These are phyloP conservation scores for Scedosporium boydii DNA, from an alignment of 2,329 filamentous ascomycete genomes.

Conservation along the genomic window DNA sequence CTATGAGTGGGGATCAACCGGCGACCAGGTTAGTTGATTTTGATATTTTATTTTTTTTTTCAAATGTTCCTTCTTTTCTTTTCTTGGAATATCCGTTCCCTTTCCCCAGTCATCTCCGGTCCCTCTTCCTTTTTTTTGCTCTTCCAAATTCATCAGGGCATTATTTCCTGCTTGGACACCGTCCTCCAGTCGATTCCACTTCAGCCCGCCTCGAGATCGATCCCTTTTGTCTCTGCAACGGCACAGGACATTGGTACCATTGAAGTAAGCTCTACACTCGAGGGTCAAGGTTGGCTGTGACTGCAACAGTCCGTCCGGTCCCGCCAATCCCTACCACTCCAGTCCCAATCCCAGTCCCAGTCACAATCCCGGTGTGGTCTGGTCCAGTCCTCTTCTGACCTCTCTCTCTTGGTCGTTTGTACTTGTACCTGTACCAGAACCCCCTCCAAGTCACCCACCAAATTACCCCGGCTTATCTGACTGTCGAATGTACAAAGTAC, in stretches of 20 bases:
- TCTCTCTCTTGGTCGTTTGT: not conserved
- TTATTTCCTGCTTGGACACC: too few relatives aligned
- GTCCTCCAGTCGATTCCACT: too few relatives aligned
- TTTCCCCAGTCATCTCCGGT: not conserved
- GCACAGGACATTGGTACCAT: too few relatives aligned
- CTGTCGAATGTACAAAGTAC: too few relatives aligned
- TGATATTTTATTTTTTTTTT: not conserved
- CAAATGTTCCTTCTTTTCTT: slow-evolving; percentile 3
- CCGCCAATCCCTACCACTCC: not conserved
- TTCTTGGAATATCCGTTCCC: slow-evolving; percentile 3
- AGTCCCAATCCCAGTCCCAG: not conserved
- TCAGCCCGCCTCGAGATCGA: too few relatives aligned
- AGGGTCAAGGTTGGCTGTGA: not conserved
- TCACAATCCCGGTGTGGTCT: not conserved
- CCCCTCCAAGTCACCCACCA: slow-evolving; percentile 1
- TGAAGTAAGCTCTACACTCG: too few relatives aligned
- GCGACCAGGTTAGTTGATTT: slow-evolving; percentile 4
- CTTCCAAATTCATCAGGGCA: not conserved
- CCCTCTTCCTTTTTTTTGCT: not conserved
- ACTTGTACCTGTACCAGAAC: not conserved
- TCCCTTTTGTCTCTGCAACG: too few relatives aligned
- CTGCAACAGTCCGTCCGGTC: too few relatives aligned
- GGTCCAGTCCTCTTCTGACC: not conserved
- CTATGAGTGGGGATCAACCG: slow-evolving; percentile 6
- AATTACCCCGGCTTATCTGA: not conserved